Evolutionary conservation across 176 grass and related monocot species (phyloP).

Genomic region (Musa acuminata): DNA sequence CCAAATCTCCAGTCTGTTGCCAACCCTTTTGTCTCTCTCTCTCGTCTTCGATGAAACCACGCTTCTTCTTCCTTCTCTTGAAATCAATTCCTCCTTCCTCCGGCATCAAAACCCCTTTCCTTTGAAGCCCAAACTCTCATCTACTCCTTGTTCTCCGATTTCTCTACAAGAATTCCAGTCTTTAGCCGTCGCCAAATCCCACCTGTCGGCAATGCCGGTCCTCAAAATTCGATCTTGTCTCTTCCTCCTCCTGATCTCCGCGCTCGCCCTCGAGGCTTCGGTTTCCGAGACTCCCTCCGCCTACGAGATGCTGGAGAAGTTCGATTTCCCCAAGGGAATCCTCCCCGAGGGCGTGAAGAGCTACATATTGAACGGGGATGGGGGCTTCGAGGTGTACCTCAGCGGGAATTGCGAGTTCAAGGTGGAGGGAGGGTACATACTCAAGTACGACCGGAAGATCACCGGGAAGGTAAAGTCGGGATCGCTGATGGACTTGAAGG

Average conservation of each 20-base stretch:
- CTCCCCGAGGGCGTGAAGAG: slow-evolving; percentile 27
- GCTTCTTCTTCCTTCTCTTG: not conserved
- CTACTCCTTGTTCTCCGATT: not conserved
- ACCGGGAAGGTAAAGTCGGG: slow-evolving; percentile 29
- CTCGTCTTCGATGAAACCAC: not conserved
- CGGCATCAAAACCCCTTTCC: not conserved
- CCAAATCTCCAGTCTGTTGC: not conserved
- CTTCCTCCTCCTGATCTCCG: not conserved
- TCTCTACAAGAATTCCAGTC: too few species aligned
- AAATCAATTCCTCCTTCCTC: not conserved
- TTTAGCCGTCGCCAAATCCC: not conserved
- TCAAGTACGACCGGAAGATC: slow-evolving; percentile 31
- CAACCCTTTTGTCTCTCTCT: not conserved
- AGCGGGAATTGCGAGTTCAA: slow-evolving; percentile 30
- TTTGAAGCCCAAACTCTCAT: not conserved
- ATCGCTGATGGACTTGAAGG: slow-evolving; percentile 12
- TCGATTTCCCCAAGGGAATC: slow-evolving; percentile 39
- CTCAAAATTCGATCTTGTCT: not conserved
- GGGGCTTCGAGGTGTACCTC: slow-evolving; percentile 28
- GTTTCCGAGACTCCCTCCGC: slow-evolving; percentile 10
- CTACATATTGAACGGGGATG: slow-evolving; percentile 23
- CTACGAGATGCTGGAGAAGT: slow-evolving; percentile 43
- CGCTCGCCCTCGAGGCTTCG: not conserved
- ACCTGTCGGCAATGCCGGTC: not conserved
- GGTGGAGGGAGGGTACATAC: slow-evolving; percentile 28